A percentile compares a stretch with the other conserved stretches of the same genome.
Conservation (phyloP, 371 early-diverging fungal species). For the Coemansia sp. region DNA sequence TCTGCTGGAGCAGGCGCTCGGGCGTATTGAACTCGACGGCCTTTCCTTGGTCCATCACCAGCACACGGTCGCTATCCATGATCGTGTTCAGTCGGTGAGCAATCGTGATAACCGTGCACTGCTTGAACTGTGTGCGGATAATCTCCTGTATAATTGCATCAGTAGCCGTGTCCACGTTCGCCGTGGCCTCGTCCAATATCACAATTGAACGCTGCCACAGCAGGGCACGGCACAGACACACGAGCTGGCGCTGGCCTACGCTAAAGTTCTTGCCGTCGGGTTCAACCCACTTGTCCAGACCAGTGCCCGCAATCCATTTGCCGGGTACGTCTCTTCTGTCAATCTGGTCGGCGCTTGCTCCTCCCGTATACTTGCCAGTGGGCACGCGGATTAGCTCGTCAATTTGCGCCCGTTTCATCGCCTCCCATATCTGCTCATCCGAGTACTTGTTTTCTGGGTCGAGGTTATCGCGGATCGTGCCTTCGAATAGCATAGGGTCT, state of each 20-base stretch:
- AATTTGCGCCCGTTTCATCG: slow-evolving; percentile 55
- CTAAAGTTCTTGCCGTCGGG: slow-evolving; percentile 60
- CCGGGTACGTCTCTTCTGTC: background rate
- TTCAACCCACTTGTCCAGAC: slow-evolving; percentile 53
- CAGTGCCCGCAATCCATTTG: slow-evolving; percentile 21
- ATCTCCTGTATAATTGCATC: slow-evolving; percentile 79
- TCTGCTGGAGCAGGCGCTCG: slow-evolving; percentile 53
- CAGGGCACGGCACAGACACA: slow-evolving; percentile 53
- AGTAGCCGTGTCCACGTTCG: slow-evolving; percentile 61
- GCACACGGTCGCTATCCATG: slow-evolving; percentile 79
- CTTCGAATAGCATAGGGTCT: slow-evolving; percentile 61
- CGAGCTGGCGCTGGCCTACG: slow-evolving; percentile 62
- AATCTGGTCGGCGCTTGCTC: background rate
- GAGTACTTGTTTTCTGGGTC: slow-evolving; percentile 56
- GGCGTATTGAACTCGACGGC: slow-evolving; percentile 82
- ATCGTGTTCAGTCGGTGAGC: slow-evolving; percentile 92
- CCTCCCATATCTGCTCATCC: slow-evolving; percentile 63
- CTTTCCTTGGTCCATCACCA: slow-evolving; percentile 76
- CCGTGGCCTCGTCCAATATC: slow-evolving; percentile 65
- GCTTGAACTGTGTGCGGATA: slow-evolving; percentile 78
- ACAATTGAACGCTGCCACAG: slow-evolving; percentile 59
- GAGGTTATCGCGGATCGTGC: slow-evolving; percentile 60
- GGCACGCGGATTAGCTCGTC: slow-evolving; percentile 19
- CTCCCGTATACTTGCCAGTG: slow-evolving; percentile 1
- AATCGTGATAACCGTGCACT: slow-evolving; percentile 90